phyloP scores from a whole-genome alignment of 306 rosid species.

The Cyclanthera cordifolia region DNA sequence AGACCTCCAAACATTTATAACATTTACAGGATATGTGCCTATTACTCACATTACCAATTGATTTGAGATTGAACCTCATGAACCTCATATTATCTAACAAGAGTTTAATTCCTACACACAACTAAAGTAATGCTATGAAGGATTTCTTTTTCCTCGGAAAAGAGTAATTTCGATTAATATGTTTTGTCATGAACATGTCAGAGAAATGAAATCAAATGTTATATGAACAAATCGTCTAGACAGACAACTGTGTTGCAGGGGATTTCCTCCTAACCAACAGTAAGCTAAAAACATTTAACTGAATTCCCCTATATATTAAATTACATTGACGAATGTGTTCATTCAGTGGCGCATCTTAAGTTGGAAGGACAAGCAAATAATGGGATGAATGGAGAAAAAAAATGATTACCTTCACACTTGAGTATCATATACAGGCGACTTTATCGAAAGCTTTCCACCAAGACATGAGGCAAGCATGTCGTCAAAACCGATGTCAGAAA shows the following conservation, averaged over 20 bases:
- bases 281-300: constrained; percentile 28
- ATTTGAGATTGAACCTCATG: too few species aligned
- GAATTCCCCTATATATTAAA: constrained; percentile 34
- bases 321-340: constrained; percentile 34
- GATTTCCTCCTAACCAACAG: constrained; percentile 23
- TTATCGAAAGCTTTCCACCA: constrained; percentile 25
- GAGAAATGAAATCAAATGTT: constrained; percentile 10
- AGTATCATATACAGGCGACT: constrained; percentile 28
- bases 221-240: constrained; percentile 34
- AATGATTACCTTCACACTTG: constrained; percentile 31
- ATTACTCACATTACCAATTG: too few species aligned
- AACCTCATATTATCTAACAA: too few species aligned
- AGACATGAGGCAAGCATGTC: constrained; percentile 14
- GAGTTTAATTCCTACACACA: not conserved
- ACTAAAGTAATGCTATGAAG: not conserved
- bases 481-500: constrained; percentile 20
- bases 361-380: constrained; percentile 36
- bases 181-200: constrained; percentile 8
- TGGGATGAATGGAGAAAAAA: constrained; percentile 28
- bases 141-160: constrained; percentile 7
- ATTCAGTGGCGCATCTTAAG: constrained; percentile 29
- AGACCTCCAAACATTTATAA: too few species aligned
- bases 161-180: constrained; percentile 4
- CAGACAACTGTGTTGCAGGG: constrained; percentile 23
- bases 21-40: too few species aligned